Evolutionary conservation across 345 rosid species (phyloP), one percentile per base, ranked within the genome.

Genomic region (Aquilaria yunnanensis): DNA sequence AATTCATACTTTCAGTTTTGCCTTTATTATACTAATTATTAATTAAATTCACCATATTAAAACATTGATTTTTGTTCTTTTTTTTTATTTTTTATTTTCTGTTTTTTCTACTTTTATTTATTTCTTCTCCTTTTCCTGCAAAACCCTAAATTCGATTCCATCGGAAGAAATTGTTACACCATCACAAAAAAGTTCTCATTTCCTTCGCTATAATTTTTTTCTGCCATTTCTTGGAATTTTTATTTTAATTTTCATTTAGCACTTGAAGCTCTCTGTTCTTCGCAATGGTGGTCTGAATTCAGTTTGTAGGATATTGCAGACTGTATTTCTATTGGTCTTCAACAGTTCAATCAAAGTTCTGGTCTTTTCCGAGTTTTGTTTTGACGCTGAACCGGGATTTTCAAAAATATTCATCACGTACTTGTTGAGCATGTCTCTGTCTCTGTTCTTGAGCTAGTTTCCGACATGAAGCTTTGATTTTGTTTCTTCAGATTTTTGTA

Each of bases 81-180:
- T 61, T 74, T 50, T 63, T 55, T 54, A 69, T 60, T 69, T 47
- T 32, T 29, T 53, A 65, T 47, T 51, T 57, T 14, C n/a, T 33
- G 60, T 61, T 74, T 70, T 70, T 70, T 72, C 65, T 53, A 47
- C 56, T 70, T 84, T 78, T 75, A 77, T 83, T 79, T 76, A 71
- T 77, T 70, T 80, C 72, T 72, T 67, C 70, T 70, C 67, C 72
- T 62, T 68, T 80, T 73, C 72, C 57, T 56, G 75, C 72, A 76
- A 90, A 93, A 78, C 96, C 97, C 87, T 84, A 93, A 86, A 78
- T 82, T 80, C 78, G 57, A 66, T 37, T 76, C 73, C 79, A 47
- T 61, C 76, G 63, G 78, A 63, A 73, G 59, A 81, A 83, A 50
- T 76, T 83, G 81, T 65, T 57, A 41, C 60, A 66, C 67, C 72